Conservation (phyloP, 768 basidiomycete genomes). For the Daedaleopsis nitida region DNA sequence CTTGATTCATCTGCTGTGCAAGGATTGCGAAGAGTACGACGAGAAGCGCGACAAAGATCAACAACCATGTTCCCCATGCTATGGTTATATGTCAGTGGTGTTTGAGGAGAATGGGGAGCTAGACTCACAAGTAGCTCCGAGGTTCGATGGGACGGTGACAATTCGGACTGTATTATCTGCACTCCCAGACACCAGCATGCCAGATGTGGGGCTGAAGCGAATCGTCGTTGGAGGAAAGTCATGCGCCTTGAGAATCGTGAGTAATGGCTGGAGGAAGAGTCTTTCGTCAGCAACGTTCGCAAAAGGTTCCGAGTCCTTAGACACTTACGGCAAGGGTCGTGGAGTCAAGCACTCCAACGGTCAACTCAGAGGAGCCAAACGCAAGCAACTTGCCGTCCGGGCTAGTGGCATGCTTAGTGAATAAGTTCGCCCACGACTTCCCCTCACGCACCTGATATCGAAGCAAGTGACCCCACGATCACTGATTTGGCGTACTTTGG, state of each 20-base stretch:
- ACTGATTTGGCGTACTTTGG: slow-evolving; percentile 70
- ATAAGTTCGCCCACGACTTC: background rate
- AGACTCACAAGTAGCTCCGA: slow-evolving; percentile 57
- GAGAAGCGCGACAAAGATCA: slow-evolving; percentile 31
- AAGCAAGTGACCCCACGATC: slow-evolving; percentile 86
- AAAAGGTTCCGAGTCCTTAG: background rate
- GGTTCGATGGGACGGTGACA: slow-evolving; percentile 65
- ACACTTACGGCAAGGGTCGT: slow-evolving; percentile 71
- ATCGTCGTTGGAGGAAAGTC: slow-evolving; percentile 92
- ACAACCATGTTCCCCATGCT: slow-evolving; percentile 34
- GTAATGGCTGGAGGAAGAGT: slow-evolving; percentile 62
- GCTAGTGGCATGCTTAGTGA: slow-evolving; percentile 40
- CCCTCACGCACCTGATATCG: slow-evolving; percentile 70
- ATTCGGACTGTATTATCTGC: slow-evolving; percentile 87
- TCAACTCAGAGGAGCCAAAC: slow-evolving; percentile 85
- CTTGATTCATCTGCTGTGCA: slow-evolving; percentile 27
- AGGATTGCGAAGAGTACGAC: slow-evolving; percentile 35
- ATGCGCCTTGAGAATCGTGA: slow-evolving; percentile 90
- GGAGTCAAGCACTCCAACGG: slow-evolving; percentile 83
- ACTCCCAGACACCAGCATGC: slow-evolving; percentile 84
- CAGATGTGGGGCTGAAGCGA: slow-evolving; percentile 82
- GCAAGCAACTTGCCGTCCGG: slow-evolving; percentile 80
- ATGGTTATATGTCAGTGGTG: background rate
- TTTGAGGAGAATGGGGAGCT: background rate
- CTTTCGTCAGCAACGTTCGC: background rate